phyloP scores from a whole-genome alignment of 345 rosid genomes.

The Heritiera littoralis region DNA sequence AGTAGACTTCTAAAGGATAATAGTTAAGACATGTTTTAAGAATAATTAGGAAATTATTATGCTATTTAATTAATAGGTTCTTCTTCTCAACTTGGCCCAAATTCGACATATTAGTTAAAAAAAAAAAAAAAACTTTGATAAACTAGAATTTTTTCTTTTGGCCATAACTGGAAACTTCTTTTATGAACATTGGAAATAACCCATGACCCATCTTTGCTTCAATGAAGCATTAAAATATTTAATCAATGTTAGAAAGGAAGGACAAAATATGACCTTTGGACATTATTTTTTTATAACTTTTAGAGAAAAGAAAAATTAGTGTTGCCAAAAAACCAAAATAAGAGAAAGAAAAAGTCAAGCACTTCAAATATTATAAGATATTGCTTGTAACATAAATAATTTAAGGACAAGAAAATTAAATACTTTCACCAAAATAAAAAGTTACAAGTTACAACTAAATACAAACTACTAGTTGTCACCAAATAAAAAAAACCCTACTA shows the following conservation, averaged over 20 bases:
- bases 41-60: neutral
- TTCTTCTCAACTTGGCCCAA: too few species aligned
- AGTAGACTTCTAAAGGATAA: neutral
- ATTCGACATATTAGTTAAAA: too few species aligned
- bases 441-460: too few species aligned
- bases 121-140: too few species aligned
- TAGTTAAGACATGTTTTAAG: neutral
- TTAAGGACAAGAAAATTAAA: too few species aligned
- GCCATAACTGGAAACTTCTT: too few species aligned
- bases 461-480: too few species aligned
- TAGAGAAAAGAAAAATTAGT: neutral
- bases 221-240: neutral
- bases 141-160: too few species aligned
- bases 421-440: too few species aligned
- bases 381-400: too few species aligned
- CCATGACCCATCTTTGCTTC: neutral
- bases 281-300: neutral
- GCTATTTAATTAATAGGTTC: too few species aligned
- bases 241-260: neutral
- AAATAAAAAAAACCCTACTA: too few species aligned
- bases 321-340: neutral
- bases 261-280: neutral
- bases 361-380: neutral
- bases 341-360: neutral
- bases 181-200: neutral